Percentiles rank a stretch among this genome's conserved stretches.
Evolutionary conservation across 2,329 filamentous ascomycete genomes (phyloP).

Genomic region (Colletotrichum graminicola): DNA sequence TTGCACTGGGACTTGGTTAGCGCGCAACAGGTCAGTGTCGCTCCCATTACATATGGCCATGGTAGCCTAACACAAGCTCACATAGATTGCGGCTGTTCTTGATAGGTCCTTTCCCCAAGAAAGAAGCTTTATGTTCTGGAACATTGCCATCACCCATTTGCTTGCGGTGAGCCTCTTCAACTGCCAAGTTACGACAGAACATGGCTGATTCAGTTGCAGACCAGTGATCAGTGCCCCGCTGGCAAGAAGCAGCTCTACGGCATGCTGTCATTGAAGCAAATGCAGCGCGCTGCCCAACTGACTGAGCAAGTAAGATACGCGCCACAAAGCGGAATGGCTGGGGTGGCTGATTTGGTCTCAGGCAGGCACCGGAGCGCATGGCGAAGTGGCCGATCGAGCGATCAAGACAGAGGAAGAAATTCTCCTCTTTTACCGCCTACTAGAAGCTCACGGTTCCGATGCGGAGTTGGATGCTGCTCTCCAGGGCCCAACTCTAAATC

Average conservation of each 20-base stretch:
- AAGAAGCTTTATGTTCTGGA: constrained; percentile 65
- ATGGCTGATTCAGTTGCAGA: constrained; percentile 49
- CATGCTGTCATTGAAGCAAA: constrained; percentile 63
- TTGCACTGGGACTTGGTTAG: constrained; percentile 67
- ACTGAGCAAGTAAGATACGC: constrained; percentile 56
- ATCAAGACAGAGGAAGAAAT: constrained; percentile 64
- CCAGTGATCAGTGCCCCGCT: constrained; percentile 59
- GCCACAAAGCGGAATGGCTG: neutral
- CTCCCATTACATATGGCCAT: neutral
- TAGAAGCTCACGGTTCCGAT: constrained; percentile 57
- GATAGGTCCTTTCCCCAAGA: constrained; percentile 65
- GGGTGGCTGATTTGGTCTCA: constrained; percentile 3
- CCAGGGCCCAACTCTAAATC: constrained; percentile 55
- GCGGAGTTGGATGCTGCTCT: constrained; percentile 58
- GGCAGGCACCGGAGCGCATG: constrained; percentile 16
- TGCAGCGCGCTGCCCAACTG: constrained; percentile 62
- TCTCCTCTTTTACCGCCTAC: constrained; percentile 61
- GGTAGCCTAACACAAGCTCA: neutral
- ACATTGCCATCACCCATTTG: constrained; percentile 65
- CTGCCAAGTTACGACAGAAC: too few species aligned
- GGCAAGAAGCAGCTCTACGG: constrained; percentile 66
- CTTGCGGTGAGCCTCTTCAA: constrained; percentile 59
- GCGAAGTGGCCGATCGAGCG: constrained; percentile 45
- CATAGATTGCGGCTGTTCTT: constrained; percentile 65
- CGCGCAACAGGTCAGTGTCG: constrained; percentile 64